Base-by-base conservation (phyloP, 495 filamentous ascomycete species). In the Extremus antarcticus region DNA sequence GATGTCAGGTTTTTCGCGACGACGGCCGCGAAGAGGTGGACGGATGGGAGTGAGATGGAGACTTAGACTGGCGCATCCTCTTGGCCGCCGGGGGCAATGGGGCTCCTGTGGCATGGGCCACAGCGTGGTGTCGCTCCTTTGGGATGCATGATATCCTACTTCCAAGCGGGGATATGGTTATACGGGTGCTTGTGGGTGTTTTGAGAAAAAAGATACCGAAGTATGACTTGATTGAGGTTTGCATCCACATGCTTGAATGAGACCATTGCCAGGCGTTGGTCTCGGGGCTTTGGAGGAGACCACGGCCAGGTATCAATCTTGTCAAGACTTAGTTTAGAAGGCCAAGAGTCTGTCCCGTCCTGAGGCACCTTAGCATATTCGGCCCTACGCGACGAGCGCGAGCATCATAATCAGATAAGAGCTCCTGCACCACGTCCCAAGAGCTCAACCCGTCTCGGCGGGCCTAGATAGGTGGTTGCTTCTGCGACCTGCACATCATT, bases 1-100 rank as follows among this genome's bases (percentile, higher is more conserved):
- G 92, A 98, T 74, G 92, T 98, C 63, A 80, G 92, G 63, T 98
- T 89, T 71, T 98, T 94, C 67, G 94, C 92, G 54, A 83, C 82
- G 48, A 85, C 80, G 62, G 85, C 85, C 47, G 73, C 79, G 52
- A 65, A 68, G 58, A 49, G 55, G 19, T 70, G 62, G 62, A 51
- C 25, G 39, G 57, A 60, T 24, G 25, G 39, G 10, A 32, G 38
- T 19, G 55, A 39, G n/a, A 58, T 58, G 55, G 51, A 54, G 55
- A 38, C 35, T 35, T 57, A 56, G 54, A 47, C 9, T 39, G 35
- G 35, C n/a, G n/a, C n/a, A n/a, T n/a, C n/a, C n/a, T n/a, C n/a
- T n/a, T n/a, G n/a, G n/a, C n/a, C n/a, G n/a, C n/a, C n/a, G n/a
- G n/a, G n/a, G 29, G 13, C 13, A 35, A 35, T 4, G 29, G 29